Base-by-base conservation (phyloP, 2,329 filamentous ascomycete genomes). In the Sordariomycetes sp. region DNA sequence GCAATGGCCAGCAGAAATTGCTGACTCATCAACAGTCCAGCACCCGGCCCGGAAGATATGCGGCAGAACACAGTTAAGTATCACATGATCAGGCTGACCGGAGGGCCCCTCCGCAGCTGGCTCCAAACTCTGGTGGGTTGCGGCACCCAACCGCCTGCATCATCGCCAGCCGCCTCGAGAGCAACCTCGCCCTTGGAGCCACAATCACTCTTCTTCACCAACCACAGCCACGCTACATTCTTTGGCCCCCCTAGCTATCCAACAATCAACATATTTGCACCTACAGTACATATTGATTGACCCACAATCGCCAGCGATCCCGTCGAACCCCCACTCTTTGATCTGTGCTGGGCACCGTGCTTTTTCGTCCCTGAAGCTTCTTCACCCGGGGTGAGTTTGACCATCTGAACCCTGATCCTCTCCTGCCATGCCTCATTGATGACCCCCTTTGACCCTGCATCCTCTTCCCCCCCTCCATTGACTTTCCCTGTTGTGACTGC, bases 21-120 rank as follows among this genome's bases (percentile, higher is more conserved):
- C 4, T 32, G 28, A 32, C 4, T 32, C 28, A 32, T 32, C 28
- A n/a, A n/a, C 28, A 32, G 8, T 32, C 28, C 28, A 32, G 4
- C 28, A 32, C 4, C 28, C 28, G 11, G 11, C 5, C 22, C 46
- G 46, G 46, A 50, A 3, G 22, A 50, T 24, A n/a, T 12, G 5
- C 46, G 46, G 46, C 46, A 50, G 22, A 50, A 11, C n/a, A 11
- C 3, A 20, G 7, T 3, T 14, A n/a, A 50, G 20, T 12, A 50
- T 57, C 55, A 57, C 55, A 57, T 57, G 55, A 57, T 53, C 55
- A 57, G 55, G 55, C 55, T 57, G 55, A 11, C 18, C 37, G 18
- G 14, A 28, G 14, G 25, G 54, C 40, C 46, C 37, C 16, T 48
- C 54, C 24, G 54, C 14, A 11, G 46, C 20, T 12, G 16, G 20